Percentiles rank a stretch among this genome's conserved stretches.
These are phyloP conservation scores for Asterochloris erici DNA, from an alignment of 139 green algal species.

Conservation along the genomic window DNA sequence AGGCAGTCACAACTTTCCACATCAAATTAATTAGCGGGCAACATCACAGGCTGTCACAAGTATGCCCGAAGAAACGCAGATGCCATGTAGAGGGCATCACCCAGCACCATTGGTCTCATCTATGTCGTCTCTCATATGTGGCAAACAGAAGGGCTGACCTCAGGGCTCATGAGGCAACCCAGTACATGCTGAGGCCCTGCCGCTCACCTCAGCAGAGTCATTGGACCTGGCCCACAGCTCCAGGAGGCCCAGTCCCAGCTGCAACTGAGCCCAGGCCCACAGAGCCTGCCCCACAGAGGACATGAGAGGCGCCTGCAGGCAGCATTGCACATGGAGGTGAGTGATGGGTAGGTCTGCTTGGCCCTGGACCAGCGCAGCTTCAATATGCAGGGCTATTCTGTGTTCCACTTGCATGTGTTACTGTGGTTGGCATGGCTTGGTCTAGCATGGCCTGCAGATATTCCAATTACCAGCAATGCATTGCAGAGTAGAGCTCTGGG, in stretches of 20 bases:
- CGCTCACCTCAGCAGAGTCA: neutral
- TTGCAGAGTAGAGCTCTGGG: too few relatives aligned
- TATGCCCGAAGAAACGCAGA: too few relatives aligned
- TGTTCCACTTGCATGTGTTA: too few relatives aligned
- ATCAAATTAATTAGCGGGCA: neutral
- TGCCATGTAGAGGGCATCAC: neutral
- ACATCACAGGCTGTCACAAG: neutral
- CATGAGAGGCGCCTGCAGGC: neutral
- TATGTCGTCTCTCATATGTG: too few relatives aligned
- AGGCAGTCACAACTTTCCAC: neutral
- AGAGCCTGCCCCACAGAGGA: neutral
- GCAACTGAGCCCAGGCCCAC: constrained; percentile 13
- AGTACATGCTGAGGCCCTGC: neutral
- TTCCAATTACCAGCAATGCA: too few relatives aligned
- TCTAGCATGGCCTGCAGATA: too few relatives aligned
- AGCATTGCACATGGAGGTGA: neutral
- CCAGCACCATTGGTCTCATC: neutral
- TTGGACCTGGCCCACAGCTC: constrained; percentile 2
- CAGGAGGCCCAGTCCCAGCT: constrained; percentile 7
- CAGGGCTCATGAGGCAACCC: too few relatives aligned
- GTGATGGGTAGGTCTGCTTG: too few relatives aligned
- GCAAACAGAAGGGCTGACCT: too few relatives aligned
- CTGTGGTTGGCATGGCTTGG: too few relatives aligned
- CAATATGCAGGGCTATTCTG: too few relatives aligned
- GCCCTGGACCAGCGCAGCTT: too few relatives aligned